phyloP scores from a whole-genome alignment of 2,329 filamentous ascomycete genomes.

The Colletotrichum musae region DNA sequence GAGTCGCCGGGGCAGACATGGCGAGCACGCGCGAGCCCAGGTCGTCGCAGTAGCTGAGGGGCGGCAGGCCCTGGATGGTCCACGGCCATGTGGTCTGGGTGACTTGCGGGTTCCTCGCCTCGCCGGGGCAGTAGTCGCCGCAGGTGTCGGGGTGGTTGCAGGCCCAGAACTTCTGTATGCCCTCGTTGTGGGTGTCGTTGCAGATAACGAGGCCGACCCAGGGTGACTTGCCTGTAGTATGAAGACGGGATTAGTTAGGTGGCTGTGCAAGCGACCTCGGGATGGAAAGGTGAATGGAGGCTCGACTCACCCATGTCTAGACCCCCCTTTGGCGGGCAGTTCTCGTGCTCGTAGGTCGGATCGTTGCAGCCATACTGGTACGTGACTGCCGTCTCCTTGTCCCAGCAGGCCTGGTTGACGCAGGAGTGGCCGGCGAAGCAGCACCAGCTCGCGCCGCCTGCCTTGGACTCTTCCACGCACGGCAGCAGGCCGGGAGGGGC shows the following conservation, averaged over 20 bases:
- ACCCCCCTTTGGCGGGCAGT: conserved; percentile 28
- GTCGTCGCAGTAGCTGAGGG: conserved; percentile 12
- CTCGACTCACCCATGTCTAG: conserved; percentile 12
- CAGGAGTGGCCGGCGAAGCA: conserved; percentile 31
- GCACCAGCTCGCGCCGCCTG: conserved; percentile 25
- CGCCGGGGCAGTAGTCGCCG: conserved; percentile 26
- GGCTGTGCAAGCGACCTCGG: too few species aligned
- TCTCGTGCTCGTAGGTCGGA: conserved; percentile 33
- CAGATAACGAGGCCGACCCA: conserved; percentile 38
- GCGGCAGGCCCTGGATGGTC: conserved; percentile 20
- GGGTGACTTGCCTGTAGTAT: conserved; percentile 26
- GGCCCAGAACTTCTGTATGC: conserved; percentile 31
- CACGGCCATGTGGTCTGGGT: conserved; percentile 27
- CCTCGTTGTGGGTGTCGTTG: conserved; percentile 25
- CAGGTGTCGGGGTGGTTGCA: conserved; percentile 35
- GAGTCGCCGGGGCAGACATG: conserved; percentile 6
- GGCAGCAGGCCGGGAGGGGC: conserved; percentile 18
- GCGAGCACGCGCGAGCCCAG: conserved; percentile 23
- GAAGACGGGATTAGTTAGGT: neutral
- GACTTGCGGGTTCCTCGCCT: neutral
- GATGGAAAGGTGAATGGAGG: too few species aligned
- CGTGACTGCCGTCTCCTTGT: conserved; percentile 7
- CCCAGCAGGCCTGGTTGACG: conserved; percentile 25
- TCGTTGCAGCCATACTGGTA: conserved; percentile 40
- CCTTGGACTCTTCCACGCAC: conserved; percentile 11